Evolutionary conservation across 2,329 filamentous ascomycete genomes (phyloP).

Genomic region (Trichophaea hybrida): DNA sequence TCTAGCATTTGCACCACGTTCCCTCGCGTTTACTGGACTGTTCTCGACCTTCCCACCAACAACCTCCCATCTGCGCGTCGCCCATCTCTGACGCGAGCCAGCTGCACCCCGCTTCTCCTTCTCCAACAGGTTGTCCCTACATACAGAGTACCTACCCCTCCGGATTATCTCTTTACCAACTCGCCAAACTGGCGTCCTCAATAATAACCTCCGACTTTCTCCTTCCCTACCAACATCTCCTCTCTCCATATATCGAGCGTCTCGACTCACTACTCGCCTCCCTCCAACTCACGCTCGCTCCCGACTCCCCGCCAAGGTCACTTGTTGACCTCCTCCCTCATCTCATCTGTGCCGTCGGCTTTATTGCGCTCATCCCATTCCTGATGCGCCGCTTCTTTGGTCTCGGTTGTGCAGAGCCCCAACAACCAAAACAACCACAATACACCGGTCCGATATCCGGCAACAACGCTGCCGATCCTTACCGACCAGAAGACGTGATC

Average conservation of each 20-base stretch:
- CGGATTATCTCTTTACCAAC: background rate
- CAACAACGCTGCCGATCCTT: slow-evolving; percentile 10
- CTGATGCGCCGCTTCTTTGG: slow-evolving; percentile 26
- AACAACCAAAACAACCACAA: background rate
- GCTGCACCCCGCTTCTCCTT: too few relatives aligned
- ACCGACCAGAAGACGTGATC: slow-evolving; percentile 12
- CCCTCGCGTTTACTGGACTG: too few relatives aligned
- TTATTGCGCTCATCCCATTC: slow-evolving; percentile 10
- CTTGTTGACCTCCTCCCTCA: slow-evolving; percentile 17
- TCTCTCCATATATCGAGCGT: background rate
- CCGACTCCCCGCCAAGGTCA: slow-evolving; percentile 8
- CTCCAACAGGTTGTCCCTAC: too few relatives aligned
- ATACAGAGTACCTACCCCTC: too few relatives aligned
- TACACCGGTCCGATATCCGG: slow-evolving; percentile 11
- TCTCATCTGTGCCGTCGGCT: slow-evolving; percentile 13
- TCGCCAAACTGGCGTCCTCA: background rate
- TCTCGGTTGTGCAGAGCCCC: background rate
- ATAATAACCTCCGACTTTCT: background rate
- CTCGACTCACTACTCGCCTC: background rate
- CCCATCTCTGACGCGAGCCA: too few relatives aligned
- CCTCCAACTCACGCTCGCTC: slow-evolving; percentile 18
- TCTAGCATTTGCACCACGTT: too few relatives aligned
- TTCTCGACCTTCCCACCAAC: too few relatives aligned
- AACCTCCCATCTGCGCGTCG: too few relatives aligned
- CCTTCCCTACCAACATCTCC: background rate